Percentiles rank a stretch among this genome's conserved stretches.
phyloP scores from a whole-genome alignment of 2,329 filamentous ascomycete species.

The Phialophora tarda region DNA sequence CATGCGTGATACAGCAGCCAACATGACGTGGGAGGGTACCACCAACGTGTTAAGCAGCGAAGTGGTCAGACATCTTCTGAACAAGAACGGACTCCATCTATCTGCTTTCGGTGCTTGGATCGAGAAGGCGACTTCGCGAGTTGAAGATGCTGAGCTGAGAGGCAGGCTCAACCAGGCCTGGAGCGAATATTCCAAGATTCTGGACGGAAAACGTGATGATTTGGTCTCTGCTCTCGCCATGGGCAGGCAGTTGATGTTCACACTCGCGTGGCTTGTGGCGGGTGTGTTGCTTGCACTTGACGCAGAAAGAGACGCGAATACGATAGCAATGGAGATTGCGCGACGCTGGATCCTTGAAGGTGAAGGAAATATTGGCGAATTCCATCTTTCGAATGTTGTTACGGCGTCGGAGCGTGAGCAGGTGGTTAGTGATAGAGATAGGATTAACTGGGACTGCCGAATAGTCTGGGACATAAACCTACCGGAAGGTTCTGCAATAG shows the following conservation, averaged over 20 bases:
- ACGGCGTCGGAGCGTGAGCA: conserved; percentile 22
- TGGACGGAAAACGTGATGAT: conserved; percentile 23
- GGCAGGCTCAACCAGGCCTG: conserved; percentile 18
- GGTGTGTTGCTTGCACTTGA: conserved; percentile 48
- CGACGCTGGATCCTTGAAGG: conserved; percentile 46
- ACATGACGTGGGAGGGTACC: conserved; percentile 71
- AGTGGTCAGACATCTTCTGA: conserved; percentile 47
- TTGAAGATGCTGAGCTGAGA: conserved; percentile 29
- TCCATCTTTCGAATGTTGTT: conserved; percentile 40
- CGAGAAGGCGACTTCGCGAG: conserved; percentile 50
- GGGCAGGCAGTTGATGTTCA: conserved; percentile 44
- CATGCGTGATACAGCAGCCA: conserved; percentile 63
- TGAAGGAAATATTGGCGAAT: conserved; percentile 44
- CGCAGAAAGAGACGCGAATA: conserved; percentile 44
- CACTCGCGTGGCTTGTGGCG: conserved; percentile 46
- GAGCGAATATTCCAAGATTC: conserved; percentile 12
- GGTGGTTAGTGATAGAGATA: conserved; percentile 14
- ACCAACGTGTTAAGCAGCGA: conserved; percentile 70
- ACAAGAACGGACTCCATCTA: conserved; percentile 37
- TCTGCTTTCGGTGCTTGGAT: conserved; percentile 50
- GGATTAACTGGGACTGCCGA: conserved; percentile 42
- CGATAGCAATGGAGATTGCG: conserved; percentile 45
- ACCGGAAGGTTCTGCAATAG: conserved; percentile 27
- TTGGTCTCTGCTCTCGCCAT: conserved; percentile 38
- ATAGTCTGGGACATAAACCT: conserved; percentile 44